These are phyloP conservation scores for Ceriops decandra DNA, from an alignment of 345 rosid genomes.

Conservation along the genomic window DNA sequence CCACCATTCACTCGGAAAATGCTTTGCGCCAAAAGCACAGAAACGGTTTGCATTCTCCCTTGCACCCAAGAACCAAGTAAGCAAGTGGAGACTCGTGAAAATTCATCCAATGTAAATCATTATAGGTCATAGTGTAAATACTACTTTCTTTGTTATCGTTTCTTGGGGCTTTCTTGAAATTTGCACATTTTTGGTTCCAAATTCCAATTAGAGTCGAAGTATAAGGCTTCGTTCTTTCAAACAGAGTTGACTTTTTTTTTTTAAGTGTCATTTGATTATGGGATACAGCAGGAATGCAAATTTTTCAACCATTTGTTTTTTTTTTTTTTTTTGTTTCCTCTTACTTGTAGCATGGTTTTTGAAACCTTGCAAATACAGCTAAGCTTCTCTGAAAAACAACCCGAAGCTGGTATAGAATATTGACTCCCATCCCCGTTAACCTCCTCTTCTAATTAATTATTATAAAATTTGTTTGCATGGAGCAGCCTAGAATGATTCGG, in stretches of 20 bases:
- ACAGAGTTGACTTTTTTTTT: neutral
- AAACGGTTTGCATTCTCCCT: slow-evolving; percentile 39
- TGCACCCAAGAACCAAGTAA: slow-evolving; percentile 22
- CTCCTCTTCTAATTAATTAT: neutral
- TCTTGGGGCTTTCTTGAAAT: neutral
- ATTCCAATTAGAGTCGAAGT: neutral
- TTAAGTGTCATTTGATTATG: too few relatives aligned
- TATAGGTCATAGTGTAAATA: neutral
- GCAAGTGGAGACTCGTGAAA: neutral
- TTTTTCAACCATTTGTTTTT: neutral
- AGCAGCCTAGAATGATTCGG: neutral
- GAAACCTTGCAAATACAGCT: slow-evolving; percentile 9
- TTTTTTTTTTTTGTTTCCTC: neutral
- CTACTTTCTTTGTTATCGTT: neutral
- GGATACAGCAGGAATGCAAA: too few relatives aligned
- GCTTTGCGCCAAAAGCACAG: slow-evolving; percentile 23
- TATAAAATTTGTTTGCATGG: neutral
- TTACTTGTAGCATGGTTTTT: too few relatives aligned
- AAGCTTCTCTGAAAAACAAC: slow-evolving; percentile 13
- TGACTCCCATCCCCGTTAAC: neutral
- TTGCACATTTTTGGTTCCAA: neutral
- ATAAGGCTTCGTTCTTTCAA: slow-evolving; percentile 20
- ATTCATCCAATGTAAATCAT: slow-evolving; percentile 12
- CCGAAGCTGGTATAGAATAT: neutral
- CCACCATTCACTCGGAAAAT: slow-evolving; percentile 24